A percentile compares a stretch with the other conserved stretches of the same genome.
Evolutionary conservation across 257 asterid genomes (phyloP).

Genomic region (Gentiana straminea): DNA sequence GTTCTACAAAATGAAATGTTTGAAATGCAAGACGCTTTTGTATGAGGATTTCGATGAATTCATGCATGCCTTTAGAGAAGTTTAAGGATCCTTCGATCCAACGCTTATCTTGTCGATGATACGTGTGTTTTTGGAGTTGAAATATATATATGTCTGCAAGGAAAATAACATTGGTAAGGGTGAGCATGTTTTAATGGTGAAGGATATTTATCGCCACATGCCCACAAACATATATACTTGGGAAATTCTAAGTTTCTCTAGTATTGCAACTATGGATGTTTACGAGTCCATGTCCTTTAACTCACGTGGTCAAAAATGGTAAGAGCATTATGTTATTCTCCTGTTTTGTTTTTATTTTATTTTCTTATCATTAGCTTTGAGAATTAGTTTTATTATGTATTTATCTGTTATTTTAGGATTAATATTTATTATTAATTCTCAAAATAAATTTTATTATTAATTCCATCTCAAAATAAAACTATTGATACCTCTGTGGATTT

Average conservation of each 20-base stretch:
- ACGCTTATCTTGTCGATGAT: conserved; percentile 49
- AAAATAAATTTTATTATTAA: no score
- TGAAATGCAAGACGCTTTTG: conserved; percentile 43
- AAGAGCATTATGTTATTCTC: not conserved
- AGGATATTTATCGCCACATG: conserved; percentile 35
- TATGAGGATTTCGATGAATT: conserved; percentile 39
- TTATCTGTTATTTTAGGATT: no score
- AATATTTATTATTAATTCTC: no score
- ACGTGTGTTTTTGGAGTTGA: conserved; percentile 56
- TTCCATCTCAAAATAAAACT: no score
- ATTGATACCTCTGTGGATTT: no score
- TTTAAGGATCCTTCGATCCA: conserved; percentile 28
- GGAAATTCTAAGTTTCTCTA: conserved; percentile 26
- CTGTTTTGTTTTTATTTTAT: no score
- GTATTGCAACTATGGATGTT: conserved; percentile 15
- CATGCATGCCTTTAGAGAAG: conserved; percentile 32
- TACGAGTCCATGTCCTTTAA: conserved; percentile 38
- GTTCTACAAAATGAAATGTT: no score
- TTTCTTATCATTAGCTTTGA: no score
- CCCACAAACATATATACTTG: conserved; percentile 14
- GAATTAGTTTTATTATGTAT: no score
- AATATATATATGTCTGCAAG: conserved; percentile 38
- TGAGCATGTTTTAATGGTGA: conserved; percentile 42
- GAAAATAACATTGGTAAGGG: conserved; percentile 33
- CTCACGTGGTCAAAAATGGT: conserved; percentile 44